A percentile compares a stretch with the other conserved stretches of the same genome.
Evolutionary conservation across 768 basidiomycete genomes (phyloP).

Genomic region (Mycena capillaripes): DNA sequence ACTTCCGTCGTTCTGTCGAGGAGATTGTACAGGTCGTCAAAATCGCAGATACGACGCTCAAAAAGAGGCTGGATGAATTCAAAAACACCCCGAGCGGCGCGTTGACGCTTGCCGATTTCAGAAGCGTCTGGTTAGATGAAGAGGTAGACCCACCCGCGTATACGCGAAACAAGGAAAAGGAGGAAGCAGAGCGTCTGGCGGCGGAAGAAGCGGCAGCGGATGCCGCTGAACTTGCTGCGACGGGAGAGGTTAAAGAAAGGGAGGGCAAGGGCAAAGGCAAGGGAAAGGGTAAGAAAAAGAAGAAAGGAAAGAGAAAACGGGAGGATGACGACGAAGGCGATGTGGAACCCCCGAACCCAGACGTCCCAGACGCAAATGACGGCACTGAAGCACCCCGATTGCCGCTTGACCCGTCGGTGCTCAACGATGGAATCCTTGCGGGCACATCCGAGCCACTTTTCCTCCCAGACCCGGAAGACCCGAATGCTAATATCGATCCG

Average conservation of each 20-base stretch:
- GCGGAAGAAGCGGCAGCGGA: constrained; percentile 50
- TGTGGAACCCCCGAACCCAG: constrained; percentile 28
- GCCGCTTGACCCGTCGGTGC: constrained; percentile 68
- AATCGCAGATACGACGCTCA: constrained; percentile 95
- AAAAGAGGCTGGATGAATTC: constrained; percentile 96
- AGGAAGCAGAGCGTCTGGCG: constrained; percentile 67
- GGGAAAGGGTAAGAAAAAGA: constrained; percentile 48
- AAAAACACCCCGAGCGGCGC: constrained; percentile 88
- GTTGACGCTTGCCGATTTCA: constrained; percentile 90
- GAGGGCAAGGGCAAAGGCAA: constrained; percentile 44
- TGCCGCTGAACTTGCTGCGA: constrained; percentile 43
- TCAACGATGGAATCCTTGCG: constrained; percentile 78
- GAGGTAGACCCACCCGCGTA: constrained; percentile 95
- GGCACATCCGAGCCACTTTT: constrained; percentile 65
- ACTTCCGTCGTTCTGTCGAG: constrained; percentile 91
- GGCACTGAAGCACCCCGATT: constrained; percentile 41
- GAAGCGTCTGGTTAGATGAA: constrained; percentile 91
- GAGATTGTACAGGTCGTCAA: constrained; percentile 99
- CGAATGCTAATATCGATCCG: constrained; percentile 68
- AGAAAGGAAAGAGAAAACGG: constrained; percentile 48
- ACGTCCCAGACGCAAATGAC: constrained; percentile 38
- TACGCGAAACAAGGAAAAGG: constrained; percentile 80
- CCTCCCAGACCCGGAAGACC: constrained; percentile 58
- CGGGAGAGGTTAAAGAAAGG: constrained; percentile 41
- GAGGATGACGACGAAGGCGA: constrained; percentile 49